Conservation (phyloP, 768 basidiomycete genomes). For the Tulasnella sp. region DNA sequence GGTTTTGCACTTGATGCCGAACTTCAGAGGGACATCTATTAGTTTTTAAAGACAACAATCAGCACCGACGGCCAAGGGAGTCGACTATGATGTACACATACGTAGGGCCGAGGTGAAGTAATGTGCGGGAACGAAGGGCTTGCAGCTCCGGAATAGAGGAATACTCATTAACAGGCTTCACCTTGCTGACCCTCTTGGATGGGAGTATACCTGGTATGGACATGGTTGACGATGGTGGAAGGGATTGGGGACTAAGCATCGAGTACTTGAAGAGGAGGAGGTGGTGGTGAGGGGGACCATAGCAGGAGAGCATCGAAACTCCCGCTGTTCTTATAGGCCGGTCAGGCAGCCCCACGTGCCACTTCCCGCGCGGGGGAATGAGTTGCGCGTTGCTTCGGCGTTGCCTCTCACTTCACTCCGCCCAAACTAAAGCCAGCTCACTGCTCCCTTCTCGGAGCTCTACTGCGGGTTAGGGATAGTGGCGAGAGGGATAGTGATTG, state of each 20-base stretch:
- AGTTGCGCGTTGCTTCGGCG: conserved; percentile 1
- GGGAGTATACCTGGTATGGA: conserved; percentile 13
- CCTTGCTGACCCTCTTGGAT: conserved; percentile 19
- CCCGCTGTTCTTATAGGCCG: neutral
- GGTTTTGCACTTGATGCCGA: neutral
- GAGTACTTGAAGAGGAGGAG: neutral
- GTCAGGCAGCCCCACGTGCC: neutral
- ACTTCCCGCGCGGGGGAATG: neutral
- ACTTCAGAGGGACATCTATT: conserved; percentile 10
- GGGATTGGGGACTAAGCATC: neutral
- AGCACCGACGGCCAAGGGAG: neutral
- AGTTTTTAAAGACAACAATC: neutral
- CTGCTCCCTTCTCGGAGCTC: neutral
- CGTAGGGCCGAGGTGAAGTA: conserved; percentile 5
- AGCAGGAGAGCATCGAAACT: neutral
- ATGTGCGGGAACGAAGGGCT: conserved; percentile 7
- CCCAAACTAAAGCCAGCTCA: neutral
- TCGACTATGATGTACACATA: neutral
- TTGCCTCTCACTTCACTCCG: neutral
- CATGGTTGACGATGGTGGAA: neutral
- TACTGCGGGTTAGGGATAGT: neutral
- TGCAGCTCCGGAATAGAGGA: conserved; percentile 9
- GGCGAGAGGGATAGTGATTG: neutral
- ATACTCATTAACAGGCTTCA: conserved; percentile 7
- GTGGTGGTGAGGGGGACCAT: neutral